These are phyloP conservation scores for Sanghuangporus weigelae DNA, from an alignment of 1,284 basidiomycete genomes.

Conservation along the genomic window DNA sequence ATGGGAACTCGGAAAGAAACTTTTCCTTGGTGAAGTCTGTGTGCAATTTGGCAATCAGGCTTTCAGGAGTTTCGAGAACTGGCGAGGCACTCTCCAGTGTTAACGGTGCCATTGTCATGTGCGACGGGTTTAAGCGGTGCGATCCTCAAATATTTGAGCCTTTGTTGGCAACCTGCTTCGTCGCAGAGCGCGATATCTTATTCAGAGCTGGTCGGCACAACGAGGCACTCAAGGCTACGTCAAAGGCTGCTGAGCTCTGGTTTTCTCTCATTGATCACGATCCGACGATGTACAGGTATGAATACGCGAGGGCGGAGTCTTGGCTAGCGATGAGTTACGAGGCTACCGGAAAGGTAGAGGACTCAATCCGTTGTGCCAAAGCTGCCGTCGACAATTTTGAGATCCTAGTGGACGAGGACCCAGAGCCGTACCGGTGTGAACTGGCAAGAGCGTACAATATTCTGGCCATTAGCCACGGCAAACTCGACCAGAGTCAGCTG, in stretches of 20 bases:
- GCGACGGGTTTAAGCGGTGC: too few relatives aligned
- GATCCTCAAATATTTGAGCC: too few relatives aligned
- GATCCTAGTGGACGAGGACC: background rate
- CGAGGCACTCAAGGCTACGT: background rate
- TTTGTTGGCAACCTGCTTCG: too few relatives aligned
- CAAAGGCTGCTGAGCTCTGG: background rate
- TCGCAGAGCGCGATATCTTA: background rate
- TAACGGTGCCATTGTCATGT: too few relatives aligned
- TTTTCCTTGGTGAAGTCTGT: too few relatives aligned
- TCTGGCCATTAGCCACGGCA: background rate
- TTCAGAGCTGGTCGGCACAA: background rate
- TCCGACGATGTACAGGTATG: background rate
- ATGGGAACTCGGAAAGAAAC: too few relatives aligned
- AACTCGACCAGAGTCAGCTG: background rate
- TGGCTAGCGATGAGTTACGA: background rate
- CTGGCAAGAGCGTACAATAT: background rate
- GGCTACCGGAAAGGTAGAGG: background rate
- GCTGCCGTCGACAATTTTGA: background rate
- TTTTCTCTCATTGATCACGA: background rate
- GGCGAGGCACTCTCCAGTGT: too few relatives aligned
- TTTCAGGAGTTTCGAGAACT: too few relatives aligned
- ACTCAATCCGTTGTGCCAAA: background rate
- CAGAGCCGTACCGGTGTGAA: background rate
- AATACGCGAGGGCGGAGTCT: background rate
- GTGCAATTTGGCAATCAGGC: too few relatives aligned